Base-by-base conservation (phyloP, 2,329 filamentous ascomycete species). In the Fusarium pseudograminearum region DNA sequence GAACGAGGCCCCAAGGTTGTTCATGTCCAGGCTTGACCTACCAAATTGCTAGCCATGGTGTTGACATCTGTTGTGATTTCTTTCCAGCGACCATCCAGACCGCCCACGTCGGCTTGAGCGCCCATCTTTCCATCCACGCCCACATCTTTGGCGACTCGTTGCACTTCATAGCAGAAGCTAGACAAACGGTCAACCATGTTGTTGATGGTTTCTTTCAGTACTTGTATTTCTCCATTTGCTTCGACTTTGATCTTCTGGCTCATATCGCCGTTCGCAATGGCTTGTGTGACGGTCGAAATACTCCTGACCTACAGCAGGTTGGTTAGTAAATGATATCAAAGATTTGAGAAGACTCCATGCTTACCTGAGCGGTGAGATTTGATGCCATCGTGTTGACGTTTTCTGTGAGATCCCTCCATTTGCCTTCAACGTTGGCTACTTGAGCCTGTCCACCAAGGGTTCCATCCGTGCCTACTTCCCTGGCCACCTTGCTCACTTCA, bases 41-140 rank as follows among this genome's bases (percentile, higher is more conserved):
- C 85, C 81, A 89, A 78, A 63, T 89, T 89, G 75, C 86, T 89
- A 30, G 90, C 90, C 93, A 97, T 97, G 50, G 93, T 97, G 79
- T 97, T 97, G 79, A 97, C 94, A 77, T 97, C 93, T 55, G 94
- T 95, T 0, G 96, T 98, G 75, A 99, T 98, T 79, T 99, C 95
- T 78, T 97, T 98, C 96, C 95, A 99, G 57, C 94, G 90, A 68
- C 95, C 95, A 73, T 94, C 93, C 62, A 98, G 90, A 61, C 94
- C 94, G 70, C 93, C 93, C 52, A 98, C 93, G 78, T 98, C 94
- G 65, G 95, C 96, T 79, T 99, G 96, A 20, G 95, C 95, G 75
- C 95, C 95, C 93, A 99, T 97, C 84, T 98, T 98, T 67, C 95
- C 95, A 76, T 98, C 96, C 54, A 98, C 95, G 71, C 95, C 95